phyloP scores from a whole-genome alignment of 2,329 filamentous ascomycete species.

The Penicillium sp. region DNA sequence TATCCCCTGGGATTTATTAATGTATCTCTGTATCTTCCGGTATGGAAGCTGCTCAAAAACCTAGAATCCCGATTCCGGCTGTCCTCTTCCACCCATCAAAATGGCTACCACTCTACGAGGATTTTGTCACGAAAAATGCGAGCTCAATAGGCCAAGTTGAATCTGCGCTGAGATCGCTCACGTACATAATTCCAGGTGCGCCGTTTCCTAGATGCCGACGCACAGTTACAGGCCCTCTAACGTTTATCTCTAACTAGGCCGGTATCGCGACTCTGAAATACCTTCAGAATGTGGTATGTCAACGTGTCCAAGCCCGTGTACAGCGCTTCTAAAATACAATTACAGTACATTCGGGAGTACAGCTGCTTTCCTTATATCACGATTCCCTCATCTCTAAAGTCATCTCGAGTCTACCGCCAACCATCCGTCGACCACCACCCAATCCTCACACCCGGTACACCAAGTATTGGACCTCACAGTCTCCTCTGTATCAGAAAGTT shows the following conservation, averaged over 20 bases:
- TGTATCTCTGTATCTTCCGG: not conserved
- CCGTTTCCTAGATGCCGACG: not conserved
- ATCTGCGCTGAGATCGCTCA: constrained; percentile 86
- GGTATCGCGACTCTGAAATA: constrained; percentile 78
- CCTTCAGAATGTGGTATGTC: constrained; percentile 79
- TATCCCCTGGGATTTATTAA: not conserved
- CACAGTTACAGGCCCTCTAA: not conserved
- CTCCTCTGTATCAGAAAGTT: constrained; percentile 76
- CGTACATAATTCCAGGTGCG: constrained; percentile 87
- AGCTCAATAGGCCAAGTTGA: constrained; percentile 95
- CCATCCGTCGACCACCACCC: constrained; percentile 54
- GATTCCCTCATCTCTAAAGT: constrained; percentile 79
- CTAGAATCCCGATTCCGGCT: constrained; percentile 34
- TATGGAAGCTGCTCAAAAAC: constrained; percentile 41
- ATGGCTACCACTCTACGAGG: constrained; percentile 51
- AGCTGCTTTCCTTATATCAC: constrained; percentile 91
- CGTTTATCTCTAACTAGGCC: constrained; percentile 33
- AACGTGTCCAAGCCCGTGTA: constrained; percentile 11
- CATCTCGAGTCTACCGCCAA: constrained; percentile 60
- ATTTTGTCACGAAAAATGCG: constrained; percentile 94
- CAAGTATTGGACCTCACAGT: constrained; percentile 65
- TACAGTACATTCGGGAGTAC: constrained; percentile 79
- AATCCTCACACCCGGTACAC: constrained; percentile 68
- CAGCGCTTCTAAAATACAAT: constrained; percentile 15
- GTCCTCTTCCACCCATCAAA: constrained; percentile 44